Conservation (phyloP, 1,284 basidiomycete species). For the Naganishia sp. region DNA sequence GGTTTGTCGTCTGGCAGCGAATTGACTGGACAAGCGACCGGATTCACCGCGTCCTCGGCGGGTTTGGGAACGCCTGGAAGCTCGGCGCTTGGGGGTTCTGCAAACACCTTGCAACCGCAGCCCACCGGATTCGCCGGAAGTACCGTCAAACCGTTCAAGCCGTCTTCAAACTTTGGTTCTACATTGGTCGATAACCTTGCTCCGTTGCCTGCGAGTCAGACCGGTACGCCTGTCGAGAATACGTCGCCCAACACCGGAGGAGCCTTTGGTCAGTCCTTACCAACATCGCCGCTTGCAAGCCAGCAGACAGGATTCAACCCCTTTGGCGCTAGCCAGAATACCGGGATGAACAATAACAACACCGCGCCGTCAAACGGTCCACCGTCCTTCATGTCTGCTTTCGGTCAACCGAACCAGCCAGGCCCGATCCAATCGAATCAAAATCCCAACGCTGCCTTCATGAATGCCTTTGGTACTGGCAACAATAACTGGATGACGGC, state of each 20-base stretch:
- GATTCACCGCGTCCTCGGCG: neutral
- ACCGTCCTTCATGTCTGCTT: slow-evolving; percentile 24
- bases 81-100: slow-evolving; percentile 24
- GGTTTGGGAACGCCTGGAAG: neutral
- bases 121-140: slow-evolving; percentile 73
- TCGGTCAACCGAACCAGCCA: slow-evolving; percentile 20
- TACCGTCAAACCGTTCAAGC: slow-evolving; percentile 81
- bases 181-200: slow-evolving; percentile 75
- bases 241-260: slow-evolving; percentile 8
- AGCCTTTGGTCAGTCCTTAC: slow-evolving; percentile 1
- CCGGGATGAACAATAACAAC: slow-evolving; percentile 3
- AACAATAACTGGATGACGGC: slow-evolving; percentile 27
- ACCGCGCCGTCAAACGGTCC: slow-evolving; percentile 3
- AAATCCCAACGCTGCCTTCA: slow-evolving; percentile 14
- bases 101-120: slow-evolving; percentile 64
- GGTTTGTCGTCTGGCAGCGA: slow-evolving; percentile 7
- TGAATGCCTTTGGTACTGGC: slow-evolving; percentile 14
- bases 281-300: neutral
- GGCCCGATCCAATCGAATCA: neutral
- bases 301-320: slow-evolving; percentile 31
- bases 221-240: slow-evolving; percentile 58
- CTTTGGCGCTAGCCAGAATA: slow-evolving; percentile 3
- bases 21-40: slow-evolving; percentile 11
- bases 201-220: slow-evolving; percentile 47
- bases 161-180: slow-evolving; percentile 82